Evolutionary conservation across 176 grass and related monocot species (phyloP).

Genomic region (Rhynchospora tenuis): DNA sequence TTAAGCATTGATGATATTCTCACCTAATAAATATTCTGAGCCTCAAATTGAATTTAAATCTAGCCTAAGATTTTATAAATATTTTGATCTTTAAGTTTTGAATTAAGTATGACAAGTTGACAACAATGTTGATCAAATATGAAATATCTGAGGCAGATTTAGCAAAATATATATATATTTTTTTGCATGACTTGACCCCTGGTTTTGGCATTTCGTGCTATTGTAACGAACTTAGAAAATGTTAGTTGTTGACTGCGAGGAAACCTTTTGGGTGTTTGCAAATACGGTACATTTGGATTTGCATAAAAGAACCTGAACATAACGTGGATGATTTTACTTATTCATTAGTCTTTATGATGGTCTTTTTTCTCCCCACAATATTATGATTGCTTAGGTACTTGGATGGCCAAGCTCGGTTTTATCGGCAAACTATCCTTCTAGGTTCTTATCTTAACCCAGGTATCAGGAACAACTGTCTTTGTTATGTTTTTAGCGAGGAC

Average conservation of each 20-base stretch:
- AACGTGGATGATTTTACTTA: slow-evolving; percentile 13
- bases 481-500: neutral
- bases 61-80: neutral
- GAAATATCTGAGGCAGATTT: neutral
- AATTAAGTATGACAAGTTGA: neutral
- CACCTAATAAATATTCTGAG: neutral
- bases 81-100: neutral
- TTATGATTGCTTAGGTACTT: slow-evolving; percentile 54
- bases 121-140: neutral
- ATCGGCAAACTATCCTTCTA: slow-evolving; percentile 86
- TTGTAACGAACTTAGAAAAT: neutral
- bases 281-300: slow-evolving; percentile 17
- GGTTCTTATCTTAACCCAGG: slow-evolving; percentile 85
- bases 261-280: neutral
- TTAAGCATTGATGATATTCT: neutral
- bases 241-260: neutral
- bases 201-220: neutral
- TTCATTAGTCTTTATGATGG: neutral
- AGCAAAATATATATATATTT: no score
- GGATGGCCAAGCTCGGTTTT: slow-evolving; percentile 64
- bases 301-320: neutral
- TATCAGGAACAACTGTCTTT: slow-evolving; percentile 15
- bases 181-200: neutral
- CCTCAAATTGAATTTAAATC: neutral
- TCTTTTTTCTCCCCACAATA: neutral